Evolutionary conservation across 2,329 filamentous ascomycete species (phyloP), one percentile per base, ranked within the genome.

Genomic region (Colletotrichum euphorbiae): DNA sequence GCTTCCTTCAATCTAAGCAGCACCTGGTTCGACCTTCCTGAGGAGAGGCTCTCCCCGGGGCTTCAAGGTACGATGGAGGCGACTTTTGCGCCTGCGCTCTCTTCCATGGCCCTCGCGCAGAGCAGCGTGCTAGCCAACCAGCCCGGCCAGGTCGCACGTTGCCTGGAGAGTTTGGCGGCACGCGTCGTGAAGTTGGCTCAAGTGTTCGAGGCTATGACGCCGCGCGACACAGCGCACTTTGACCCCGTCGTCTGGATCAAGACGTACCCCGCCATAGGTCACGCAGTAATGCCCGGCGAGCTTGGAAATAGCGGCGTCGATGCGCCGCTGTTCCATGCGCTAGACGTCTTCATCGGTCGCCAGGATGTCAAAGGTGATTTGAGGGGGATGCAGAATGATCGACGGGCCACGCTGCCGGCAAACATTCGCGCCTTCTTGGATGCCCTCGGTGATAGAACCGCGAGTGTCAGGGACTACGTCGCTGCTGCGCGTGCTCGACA

Each of bases 241-340:
- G 65, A 68, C 38, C 65, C 65, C 12, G 65, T 65, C 33, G 17
- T 65, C n/a, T 68, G 65, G 65, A 68, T 68, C 61, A 68, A 68
- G 61, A 65, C 65, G 28, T 65, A 68, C 11, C 61, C 65, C 8
- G 65, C 65, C 33, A 68, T 68, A 46, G 61, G 65, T 33, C 65
- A 24, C 5, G 43, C 65, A 19, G 65, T 68, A 11, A 59, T 40
- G 3, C 15, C 65, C 3, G 65, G 65, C 54, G 65, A 68, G 31
- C 17, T 68, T 21, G 65, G 65, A 6, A 68, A 68, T 40, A 68
- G 65, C 31, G 65, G 65, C 33, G 65, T 58, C 15, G 65, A 68
- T 6, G 52, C 54, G 12, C 65, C 65, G 11, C 54, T 68, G 17
- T 68, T 68, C 38, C 65, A 68, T 15, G 65, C 65, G n/a, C 46